These are phyloP conservation scores for Kalmusia sp. DNA, from an alignment of 2,329 filamentous ascomycete species.

Conservation along the genomic window DNA sequence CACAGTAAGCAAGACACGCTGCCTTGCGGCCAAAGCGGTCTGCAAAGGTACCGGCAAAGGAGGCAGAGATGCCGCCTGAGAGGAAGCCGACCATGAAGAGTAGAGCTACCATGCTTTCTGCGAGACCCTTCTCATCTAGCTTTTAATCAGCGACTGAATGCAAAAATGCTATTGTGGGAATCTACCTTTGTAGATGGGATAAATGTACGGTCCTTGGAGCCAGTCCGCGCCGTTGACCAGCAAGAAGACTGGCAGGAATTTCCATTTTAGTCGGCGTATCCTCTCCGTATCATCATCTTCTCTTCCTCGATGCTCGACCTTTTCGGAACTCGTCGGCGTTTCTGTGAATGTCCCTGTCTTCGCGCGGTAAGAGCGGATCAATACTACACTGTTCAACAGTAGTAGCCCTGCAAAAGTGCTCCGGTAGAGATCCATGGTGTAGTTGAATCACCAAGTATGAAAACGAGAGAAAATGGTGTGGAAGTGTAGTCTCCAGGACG, in stretches of 20 bases:
- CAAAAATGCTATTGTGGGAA: background rate
- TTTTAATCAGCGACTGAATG: constrained; percentile 9
- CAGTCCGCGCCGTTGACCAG: constrained; percentile 56
- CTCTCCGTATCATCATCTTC: constrained; percentile 34
- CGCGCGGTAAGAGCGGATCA: constrained; percentile 35
- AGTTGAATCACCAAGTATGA: background rate
- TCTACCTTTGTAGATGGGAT: constrained; percentile 58
- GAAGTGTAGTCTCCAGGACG: background rate
- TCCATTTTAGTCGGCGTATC: constrained; percentile 47
- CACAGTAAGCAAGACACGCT: constrained; percentile 64
- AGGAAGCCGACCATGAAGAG: constrained; percentile 54
- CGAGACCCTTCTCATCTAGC: constrained; percentile 54
- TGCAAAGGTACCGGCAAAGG: constrained; percentile 57
- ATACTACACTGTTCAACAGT: constrained; percentile 33
- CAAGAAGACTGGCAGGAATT: constrained; percentile 54
- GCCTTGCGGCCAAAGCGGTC: constrained; percentile 60
- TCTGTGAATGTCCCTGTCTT: constrained; percentile 17
- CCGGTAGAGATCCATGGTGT: constrained; percentile 40
- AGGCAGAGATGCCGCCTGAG: constrained; percentile 57
- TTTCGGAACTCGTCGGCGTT: constrained; percentile 18
- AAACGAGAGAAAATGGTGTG: constrained; percentile 6
- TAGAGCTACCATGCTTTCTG: constrained; percentile 53
- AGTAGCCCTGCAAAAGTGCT: constrained; percentile 36
- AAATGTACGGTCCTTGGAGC: constrained; percentile 59
- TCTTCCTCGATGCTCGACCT: constrained; percentile 32